phyloP scores from a whole-genome alignment of 1,139 yeast genomes.

The Hanseniaspora sp. region DNA sequence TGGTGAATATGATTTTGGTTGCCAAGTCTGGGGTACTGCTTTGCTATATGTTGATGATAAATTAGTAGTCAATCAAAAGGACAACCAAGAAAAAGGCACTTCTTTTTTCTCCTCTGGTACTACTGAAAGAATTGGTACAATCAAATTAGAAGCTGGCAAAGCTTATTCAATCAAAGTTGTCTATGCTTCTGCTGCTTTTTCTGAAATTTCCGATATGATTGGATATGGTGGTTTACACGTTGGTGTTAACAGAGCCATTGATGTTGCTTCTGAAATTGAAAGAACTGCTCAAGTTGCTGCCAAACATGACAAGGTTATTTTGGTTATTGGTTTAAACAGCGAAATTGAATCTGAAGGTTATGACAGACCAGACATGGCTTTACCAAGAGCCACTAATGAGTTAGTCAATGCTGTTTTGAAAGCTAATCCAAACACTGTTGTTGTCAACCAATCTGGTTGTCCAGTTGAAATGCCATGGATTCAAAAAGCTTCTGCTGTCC shows the following conservation, averaged over 20 bases:
- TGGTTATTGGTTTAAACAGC: conserved; percentile 37
- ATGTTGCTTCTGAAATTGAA: conserved; percentile 31
- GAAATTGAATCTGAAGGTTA: conserved; percentile 47
- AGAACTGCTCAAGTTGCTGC: conserved; percentile 38
- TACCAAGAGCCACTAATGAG: conserved; percentile 42
- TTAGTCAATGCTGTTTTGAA: conserved; percentile 37
- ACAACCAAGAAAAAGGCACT: conserved; percentile 41
- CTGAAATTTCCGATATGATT: conserved; percentile 28
- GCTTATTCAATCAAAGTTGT: conserved; percentile 38
- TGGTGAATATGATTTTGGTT: conserved; percentile 45
- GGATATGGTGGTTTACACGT: conserved; percentile 35
- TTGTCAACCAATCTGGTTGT: conserved; percentile 52
- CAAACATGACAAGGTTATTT: conserved; percentile 38
- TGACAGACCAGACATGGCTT: conserved; percentile 33
- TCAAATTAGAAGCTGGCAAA: conserved; percentile 35
- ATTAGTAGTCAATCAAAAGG: conserved; percentile 46
- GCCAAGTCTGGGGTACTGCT: conserved; percentile 44
- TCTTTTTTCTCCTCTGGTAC: conserved; percentile 44
- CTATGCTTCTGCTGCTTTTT: conserved; percentile 46
- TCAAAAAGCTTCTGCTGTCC: conserved; percentile 36
- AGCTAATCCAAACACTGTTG: conserved; percentile 42
- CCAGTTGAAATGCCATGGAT: conserved; percentile 55
- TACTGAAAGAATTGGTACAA: conserved; percentile 35
- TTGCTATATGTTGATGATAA: conserved; percentile 42
- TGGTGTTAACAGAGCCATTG: conserved; percentile 29